Evolutionary conservation across 2,329 filamentous ascomycete species (phyloP).

Genomic region (Diaporthe aspalathi): DNA sequence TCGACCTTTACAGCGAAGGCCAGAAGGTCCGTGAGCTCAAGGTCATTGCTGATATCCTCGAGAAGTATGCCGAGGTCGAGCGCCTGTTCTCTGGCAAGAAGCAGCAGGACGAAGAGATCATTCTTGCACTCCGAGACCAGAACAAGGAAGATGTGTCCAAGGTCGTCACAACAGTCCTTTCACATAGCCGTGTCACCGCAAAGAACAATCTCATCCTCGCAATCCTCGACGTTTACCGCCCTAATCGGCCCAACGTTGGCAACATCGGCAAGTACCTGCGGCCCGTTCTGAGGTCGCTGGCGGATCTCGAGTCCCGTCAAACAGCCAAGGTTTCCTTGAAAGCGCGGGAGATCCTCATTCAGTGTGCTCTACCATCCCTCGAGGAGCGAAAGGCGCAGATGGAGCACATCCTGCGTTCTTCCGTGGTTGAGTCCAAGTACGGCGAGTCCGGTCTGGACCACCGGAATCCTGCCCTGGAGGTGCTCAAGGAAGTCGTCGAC

Average conservation of each 20-base stretch:
- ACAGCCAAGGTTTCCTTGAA: constrained; percentile 98
- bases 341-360: constrained; percentile 96
- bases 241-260: constrained; percentile 90
- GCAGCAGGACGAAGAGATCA: constrained; percentile 90
- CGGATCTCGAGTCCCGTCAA: constrained; percentile 85
- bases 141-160: constrained; percentile 91
- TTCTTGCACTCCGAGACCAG: constrained; percentile 93
- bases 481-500: constrained; percentile 98
- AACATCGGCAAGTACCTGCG: constrained; percentile 91
- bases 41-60: constrained; percentile 82
- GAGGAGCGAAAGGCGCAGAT: constrained; percentile 96
- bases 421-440: constrained; percentile 96
- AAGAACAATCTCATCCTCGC: constrained; percentile 96
- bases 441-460: constrained; percentile 98
- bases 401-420: constrained; percentile 97
- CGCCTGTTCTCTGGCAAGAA: constrained; percentile 87
- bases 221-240: constrained; percentile 92
- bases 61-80: constrained; percentile 86
- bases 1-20: constrained; percentile 85
- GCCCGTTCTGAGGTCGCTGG: constrained; percentile 82
- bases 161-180: constrained; percentile 90
- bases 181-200: constrained; percentile 89
- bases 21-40: constrained; percentile 90
- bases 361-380: constrained; percentile 93
- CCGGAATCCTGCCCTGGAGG: constrained; percentile 86